Evolutionary conservation across 2,329 filamentous ascomycete species (phyloP), one percentile per base, ranked within the genome.

Genomic region (Pestalotiopsis sp.): DNA sequence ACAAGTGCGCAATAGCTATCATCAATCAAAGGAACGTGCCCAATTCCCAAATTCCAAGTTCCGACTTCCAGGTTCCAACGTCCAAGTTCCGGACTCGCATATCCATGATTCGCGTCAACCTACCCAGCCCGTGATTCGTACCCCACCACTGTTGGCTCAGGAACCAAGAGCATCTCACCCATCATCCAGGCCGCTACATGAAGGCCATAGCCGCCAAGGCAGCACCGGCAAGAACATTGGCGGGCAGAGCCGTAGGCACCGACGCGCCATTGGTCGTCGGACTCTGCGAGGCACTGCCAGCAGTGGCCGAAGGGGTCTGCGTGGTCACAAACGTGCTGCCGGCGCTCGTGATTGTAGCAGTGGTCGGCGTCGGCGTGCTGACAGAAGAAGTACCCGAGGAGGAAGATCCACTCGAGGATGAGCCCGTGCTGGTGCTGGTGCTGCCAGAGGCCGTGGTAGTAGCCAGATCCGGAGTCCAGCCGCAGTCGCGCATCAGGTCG

Each of bases 401-500:
- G 27, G 27, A 31, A 2, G 31, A 36, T 6, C 6, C 31, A 36
- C 31, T 36, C 1, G 31, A 36, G 9, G 7, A 2, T 9, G 7
- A 36, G 9, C 31, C 31, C 31, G 59, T 62, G 23, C 14, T 45
- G 6, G 38, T 45, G 6, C n/a, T 36, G 56, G 56, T n/a, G 5
- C 38, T 39, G 6, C 38, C 20, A 13, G 23, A 3, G 38, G 38
- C 13, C 6, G 61, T 45, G 20, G 61, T 23, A 20, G 39, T 41
- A 2, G 20, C 20, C 5, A 39, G 38, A 27, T 25, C 31, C 2
- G 14, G 36, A 36, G 64, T 36, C 64, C 64, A 66, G 9, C 64
- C 45, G 45, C 64, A 66, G 27, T 56, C 41, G 13, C 45, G 27
- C 64, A 66, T 66, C 7, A 66, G n/a, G 14, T 66, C 64, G 6